A percentile compares a stretch with the other conserved stretches of the same genome.
phyloP scores from a whole-genome alignment of 1,284 basidiomycete genomes.

The Fistulina hepatica region DNA sequence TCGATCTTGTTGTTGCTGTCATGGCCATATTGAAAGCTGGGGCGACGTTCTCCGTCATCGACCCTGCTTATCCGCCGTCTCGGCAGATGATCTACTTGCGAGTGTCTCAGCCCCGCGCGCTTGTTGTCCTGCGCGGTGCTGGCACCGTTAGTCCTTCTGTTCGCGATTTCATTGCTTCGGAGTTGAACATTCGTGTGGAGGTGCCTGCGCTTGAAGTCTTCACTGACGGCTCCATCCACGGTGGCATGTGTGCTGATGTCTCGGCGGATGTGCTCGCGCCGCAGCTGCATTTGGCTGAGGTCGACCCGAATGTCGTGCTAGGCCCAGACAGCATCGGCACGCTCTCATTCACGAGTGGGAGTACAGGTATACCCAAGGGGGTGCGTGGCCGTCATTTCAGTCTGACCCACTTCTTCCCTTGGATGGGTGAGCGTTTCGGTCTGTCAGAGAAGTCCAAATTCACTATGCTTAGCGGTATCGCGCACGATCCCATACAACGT shows the following conservation, averaged over 20 bases:
- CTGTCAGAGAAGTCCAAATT: constrained; percentile 75
- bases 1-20: constrained; percentile 94
- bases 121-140: constrained; percentile 88
- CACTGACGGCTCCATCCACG: constrained; percentile 51
- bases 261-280: constrained; percentile 44
- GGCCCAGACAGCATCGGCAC: constrained; percentile 96
- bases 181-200: constrained; percentile 85
- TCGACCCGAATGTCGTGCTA: constrained; percentile 72
- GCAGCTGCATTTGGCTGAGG: constrained; percentile 45
- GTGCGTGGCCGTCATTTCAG: constrained; percentile 93
- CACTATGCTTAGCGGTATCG: constrained; percentile 98
- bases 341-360: constrained; percentile 94
- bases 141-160: constrained; percentile 77
- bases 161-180: constrained; percentile 73
- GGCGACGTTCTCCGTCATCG: constrained; percentile 96
- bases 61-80: constrained; percentile 93
- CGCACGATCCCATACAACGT: constrained; percentile 98
- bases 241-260: constrained; percentile 41
- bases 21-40: constrained; percentile 97
- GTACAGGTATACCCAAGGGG: constrained; percentile 97
- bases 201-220: constrained; percentile 83
- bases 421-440: constrained; percentile 92
- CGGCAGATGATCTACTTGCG: constrained; percentile 94
- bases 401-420: constrained; percentile 99
- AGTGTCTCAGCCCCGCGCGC: constrained; percentile 88